phyloP scores from a whole-genome alignment of 2,329 filamentous ascomycete species.

The Colletotrichum camelliae region DNA sequence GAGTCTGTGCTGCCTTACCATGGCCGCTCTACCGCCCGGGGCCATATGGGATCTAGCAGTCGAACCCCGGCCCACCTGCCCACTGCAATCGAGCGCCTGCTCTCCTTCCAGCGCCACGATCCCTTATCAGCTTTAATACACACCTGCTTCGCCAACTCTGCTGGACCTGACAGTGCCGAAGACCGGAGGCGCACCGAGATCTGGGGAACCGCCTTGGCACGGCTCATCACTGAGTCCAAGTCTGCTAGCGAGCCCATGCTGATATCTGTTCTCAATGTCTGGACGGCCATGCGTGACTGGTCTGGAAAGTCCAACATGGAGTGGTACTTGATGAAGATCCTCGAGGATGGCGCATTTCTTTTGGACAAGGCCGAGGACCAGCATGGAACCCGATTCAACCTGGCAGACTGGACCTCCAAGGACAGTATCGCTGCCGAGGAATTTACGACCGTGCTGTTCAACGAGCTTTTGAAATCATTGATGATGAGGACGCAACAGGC shows the following conservation, averaged over 20 bases:
- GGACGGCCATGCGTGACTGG: conserved; percentile 88
- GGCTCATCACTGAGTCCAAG: conserved; percentile 79
- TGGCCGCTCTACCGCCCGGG: conserved; percentile 52
- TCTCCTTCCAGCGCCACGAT: conserved; percentile 89
- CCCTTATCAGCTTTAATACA: conserved; percentile 84
- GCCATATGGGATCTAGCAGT: conserved; percentile 41
- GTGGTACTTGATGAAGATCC: conserved; percentile 91
- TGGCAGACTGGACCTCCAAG: conserved; percentile 76
- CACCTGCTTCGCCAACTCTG: conserved; percentile 87
- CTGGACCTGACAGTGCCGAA: conserved; percentile 81
- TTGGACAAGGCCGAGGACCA: conserved; percentile 85
- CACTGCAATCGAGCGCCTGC: conserved; percentile 78
- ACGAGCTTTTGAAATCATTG: conserved; percentile 82
- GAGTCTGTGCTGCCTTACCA: conserved; percentile 83
- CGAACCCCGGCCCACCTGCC: conserved; percentile 44
- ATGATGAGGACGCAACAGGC: conserved; percentile 82
- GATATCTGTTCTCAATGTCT: conserved; percentile 84
- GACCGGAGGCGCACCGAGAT: conserved; percentile 80
- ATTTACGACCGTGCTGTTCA: conserved; percentile 88
- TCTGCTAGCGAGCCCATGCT: conserved; percentile 81
- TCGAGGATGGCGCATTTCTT: conserved; percentile 91
- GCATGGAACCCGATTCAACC: conserved; percentile 72
- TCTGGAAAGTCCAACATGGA: conserved; percentile 88
- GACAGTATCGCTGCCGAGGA: conserved; percentile 84
- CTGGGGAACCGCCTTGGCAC: conserved; percentile 88